A percentile compares a stretch with the other conserved stretches of the same genome.
phyloP scores from a whole-genome alignment of 768 basidiomycete species.

The Naganishia friedmannii region DNA sequence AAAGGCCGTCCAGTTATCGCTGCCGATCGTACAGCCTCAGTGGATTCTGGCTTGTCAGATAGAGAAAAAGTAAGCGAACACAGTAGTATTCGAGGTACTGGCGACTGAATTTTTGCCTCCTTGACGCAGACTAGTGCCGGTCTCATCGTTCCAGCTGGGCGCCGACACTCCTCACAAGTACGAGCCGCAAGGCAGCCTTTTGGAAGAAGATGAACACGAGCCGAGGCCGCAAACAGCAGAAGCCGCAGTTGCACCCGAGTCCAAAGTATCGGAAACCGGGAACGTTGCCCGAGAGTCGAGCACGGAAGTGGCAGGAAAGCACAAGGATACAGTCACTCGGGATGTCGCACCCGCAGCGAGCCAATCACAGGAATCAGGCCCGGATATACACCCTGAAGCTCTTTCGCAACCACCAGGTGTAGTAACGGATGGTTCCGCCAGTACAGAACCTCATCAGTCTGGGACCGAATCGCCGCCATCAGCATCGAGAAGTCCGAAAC shows the following conservation, averaged over 20 bases:
- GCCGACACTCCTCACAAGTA: constrained; percentile 31
- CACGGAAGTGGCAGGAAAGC: neutral
- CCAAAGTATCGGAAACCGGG: neutral
- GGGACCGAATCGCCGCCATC: constrained; percentile 24
- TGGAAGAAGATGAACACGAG: neutral
- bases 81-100: neutral
- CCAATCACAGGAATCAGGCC: neutral
- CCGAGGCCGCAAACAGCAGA: neutral
- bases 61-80: constrained; percentile 70
- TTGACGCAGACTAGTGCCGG: constrained; percentile 44
- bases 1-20: constrained; percentile 85
- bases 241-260: neutral
- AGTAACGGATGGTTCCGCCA: neutral
- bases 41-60: constrained; percentile 88
- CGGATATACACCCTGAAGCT: neutral
- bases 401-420: neutral
- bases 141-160: constrained; percentile 43
- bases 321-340: neutral
- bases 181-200: constrained; percentile 2
- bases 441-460: neutral
- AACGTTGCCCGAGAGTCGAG: neutral
- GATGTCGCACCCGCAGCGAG: constrained; percentile 19
- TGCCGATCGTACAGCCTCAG: constrained; percentile 89
- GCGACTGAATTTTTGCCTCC: neutral
- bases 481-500: constrained; percentile 47